phyloP scores from a whole-genome alignment of 352 stramenopile species.

The Phytophthora pluvialis region DNA sequence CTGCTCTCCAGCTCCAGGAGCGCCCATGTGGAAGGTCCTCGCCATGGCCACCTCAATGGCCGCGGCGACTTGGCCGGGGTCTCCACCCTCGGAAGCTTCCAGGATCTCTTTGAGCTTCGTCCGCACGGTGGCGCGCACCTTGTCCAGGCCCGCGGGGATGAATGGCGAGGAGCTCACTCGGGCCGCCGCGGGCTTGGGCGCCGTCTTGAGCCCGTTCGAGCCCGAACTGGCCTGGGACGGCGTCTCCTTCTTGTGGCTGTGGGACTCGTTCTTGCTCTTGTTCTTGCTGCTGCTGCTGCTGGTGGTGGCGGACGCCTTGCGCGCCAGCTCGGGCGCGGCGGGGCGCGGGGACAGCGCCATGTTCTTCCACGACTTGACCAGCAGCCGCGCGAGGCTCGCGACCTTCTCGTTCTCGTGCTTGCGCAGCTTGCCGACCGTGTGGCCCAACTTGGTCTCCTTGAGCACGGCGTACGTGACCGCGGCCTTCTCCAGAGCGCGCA shows the following conservation, averaged over 20 bases:
- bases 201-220: conserved; percentile 38
- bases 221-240: conserved; percentile 8
- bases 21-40: conserved; percentile 69
- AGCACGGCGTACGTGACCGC: conserved; percentile 71
- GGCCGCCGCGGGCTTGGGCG: conserved; percentile 30
- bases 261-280: conserved; percentile 26
- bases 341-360: conserved; percentile 76
- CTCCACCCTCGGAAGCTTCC: conserved; percentile 54
- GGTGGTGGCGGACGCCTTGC: conserved; percentile 31
- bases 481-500: conserved; percentile 65
- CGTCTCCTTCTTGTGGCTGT: conserved; percentile 31
- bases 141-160: conserved; percentile 76
- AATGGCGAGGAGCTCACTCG: conserved; percentile 43
- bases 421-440: conserved; percentile 88
- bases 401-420: conserved; percentile 90
- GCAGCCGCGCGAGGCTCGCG: conserved; percentile 67
- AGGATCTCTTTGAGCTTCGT: conserved; percentile 85
- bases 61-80: conserved; percentile 59
- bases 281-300: conserved; percentile 40
- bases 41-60: conserved; percentile 83
- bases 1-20: conserved; percentile 64
- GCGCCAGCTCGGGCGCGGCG: conserved; percentile 4
- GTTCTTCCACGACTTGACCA: conserved; percentile 91
- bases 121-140: conserved; percentile 76
- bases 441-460: conserved; percentile 86